Base-by-base conservation (phyloP, 495 filamentous ascomycete species). In the Penicillium argentinense region DNA sequence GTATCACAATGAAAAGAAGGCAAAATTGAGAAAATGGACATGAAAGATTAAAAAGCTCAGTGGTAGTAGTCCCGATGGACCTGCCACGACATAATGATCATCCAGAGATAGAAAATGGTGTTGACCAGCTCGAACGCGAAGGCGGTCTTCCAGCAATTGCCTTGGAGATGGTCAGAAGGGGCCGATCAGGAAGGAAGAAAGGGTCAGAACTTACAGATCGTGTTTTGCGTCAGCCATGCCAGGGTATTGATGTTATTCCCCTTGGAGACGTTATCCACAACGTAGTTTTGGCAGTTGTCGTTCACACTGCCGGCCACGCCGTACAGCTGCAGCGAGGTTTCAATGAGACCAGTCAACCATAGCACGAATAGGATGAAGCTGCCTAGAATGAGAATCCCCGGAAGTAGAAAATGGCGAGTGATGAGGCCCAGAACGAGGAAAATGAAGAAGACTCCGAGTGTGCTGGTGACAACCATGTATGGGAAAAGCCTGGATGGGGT, bases 341-440 rank as follows among this genome's bases (percentile, higher is more conserved):
- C 91, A 60, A 99, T 83, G n/a, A 96, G 70, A 1, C 92, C 92
- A 5, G 91, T 89, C 36, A 97, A 75, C 84, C 84, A 99, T 25
- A 99, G 78, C 0, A 95, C 83, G 60, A 97, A 93, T 45, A 97
- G 83, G 56, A 99, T 87, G 75, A 99, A 97, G 62, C 87, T 85
- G 51, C 85, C 85, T 38, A 97, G 76, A 59, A 97, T 83, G 53
- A 99, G 87, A 60, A 97, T 85, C 34, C 87, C 85, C 0, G 93
- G 93, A 9, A 99, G 79, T 9, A 99, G 79, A 27, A 88, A 84
- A 2, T 87, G 81, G 45, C 89, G 83, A 30, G 78, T 76, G 49
- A 91, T 86, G 12, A 97, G 82, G 66, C 72, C 76, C 42, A 92
- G 69, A 42, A 93, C 72, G 9, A 86, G 52, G 56, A 83, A 64